These are phyloP conservation scores for Phytopythium chamaehyphon DNA, from an alignment of 352 stramenopile species.

Conservation along the genomic window DNA sequence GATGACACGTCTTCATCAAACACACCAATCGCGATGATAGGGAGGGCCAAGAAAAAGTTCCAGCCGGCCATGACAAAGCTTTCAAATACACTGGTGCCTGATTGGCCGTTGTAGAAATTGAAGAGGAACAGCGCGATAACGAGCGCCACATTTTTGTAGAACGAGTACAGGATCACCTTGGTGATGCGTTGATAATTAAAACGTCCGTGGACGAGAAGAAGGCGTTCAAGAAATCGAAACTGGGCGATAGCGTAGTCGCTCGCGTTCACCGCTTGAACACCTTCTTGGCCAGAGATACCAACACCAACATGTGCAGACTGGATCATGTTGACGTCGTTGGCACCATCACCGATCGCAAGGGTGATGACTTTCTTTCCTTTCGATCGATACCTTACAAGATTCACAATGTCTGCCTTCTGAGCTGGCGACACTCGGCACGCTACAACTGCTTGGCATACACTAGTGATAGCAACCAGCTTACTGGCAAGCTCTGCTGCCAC, in stretches of 20 bases:
- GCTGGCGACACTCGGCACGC: constrained; percentile 78
- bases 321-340: constrained; percentile 96
- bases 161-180: constrained; percentile 90
- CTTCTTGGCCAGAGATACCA: constrained; percentile 91
- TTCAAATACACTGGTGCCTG: constrained; percentile 81
- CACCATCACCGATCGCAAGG: constrained; percentile 91
- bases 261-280: constrained; percentile 89
- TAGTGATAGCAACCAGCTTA: constrained; percentile 60
- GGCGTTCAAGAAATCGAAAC: constrained; percentile 91
- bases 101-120: constrained; percentile 83
- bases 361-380: constrained; percentile 64
- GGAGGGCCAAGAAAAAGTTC: constrained; percentile 83
- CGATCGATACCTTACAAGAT: constrained; percentile 55
- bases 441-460: constrained; percentile 64
- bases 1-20: constrained; percentile 75
- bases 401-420: constrained; percentile 81
- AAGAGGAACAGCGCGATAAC: constrained; percentile 73
- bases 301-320: constrained; percentile 92
- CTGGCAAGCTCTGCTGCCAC: constrained; percentile 38
- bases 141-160: constrained; percentile 79
- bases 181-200: constrained; percentile 96
- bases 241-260: constrained; percentile 92
- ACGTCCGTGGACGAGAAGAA: constrained; percentile 95
- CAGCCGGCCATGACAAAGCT: constrained; percentile 76
- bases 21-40: constrained; percentile 86